These are phyloP conservation scores for Fusarium pseudoanthophilum DNA, from an alignment of 2,329 filamentous ascomycete species.

Conservation along the genomic window DNA sequence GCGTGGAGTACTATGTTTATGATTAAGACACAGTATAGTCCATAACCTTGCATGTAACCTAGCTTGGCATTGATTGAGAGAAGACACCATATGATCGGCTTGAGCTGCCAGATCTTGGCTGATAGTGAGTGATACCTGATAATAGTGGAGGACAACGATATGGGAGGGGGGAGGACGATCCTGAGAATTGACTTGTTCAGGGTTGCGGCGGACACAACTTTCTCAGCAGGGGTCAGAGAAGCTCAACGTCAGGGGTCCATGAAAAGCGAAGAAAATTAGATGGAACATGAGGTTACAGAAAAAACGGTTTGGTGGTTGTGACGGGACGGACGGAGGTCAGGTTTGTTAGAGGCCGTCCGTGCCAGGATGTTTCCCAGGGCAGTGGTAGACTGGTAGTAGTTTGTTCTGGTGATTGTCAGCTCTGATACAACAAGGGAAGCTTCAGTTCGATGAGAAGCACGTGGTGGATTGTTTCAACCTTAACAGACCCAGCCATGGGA, in stretches of 20 bases:
- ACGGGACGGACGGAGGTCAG: not conserved
- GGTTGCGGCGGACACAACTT: conserved; percentile 18
- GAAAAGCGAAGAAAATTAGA: conserved; percentile 5
- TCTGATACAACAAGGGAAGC: conserved; percentile 6
- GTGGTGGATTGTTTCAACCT: conserved; percentile 35
- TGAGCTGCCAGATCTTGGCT: conserved; percentile 30
- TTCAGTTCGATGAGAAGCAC: conserved; percentile 21
- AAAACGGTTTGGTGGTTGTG: conserved; percentile 11
- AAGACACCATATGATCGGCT: conserved; percentile 39
- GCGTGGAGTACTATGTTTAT: not conserved
- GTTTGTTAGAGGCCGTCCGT: conserved; percentile 3
- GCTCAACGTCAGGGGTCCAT: conserved; percentile 14
- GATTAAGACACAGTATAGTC: not conserved
- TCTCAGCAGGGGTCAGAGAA: conserved; percentile 11
- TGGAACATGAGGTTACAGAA: conserved; percentile 4
- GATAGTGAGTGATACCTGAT: conserved; percentile 16
- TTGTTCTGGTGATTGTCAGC: conserved; percentile 2
- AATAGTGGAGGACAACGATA: conserved; percentile 25
- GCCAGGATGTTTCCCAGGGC: conserved; percentile 19
- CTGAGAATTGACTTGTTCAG: conserved; percentile 26
- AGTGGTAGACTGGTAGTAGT: conserved; percentile 1
- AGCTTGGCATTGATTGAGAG: not conserved
- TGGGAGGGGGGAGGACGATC: conserved; percentile 19
- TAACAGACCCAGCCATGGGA: conserved; percentile 6
- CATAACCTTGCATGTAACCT: not conserved